Evolutionary conservation across 345 rosid species (phyloP), one percentile per base, ranked within the genome.

Genomic region (Acer campestre): DNA sequence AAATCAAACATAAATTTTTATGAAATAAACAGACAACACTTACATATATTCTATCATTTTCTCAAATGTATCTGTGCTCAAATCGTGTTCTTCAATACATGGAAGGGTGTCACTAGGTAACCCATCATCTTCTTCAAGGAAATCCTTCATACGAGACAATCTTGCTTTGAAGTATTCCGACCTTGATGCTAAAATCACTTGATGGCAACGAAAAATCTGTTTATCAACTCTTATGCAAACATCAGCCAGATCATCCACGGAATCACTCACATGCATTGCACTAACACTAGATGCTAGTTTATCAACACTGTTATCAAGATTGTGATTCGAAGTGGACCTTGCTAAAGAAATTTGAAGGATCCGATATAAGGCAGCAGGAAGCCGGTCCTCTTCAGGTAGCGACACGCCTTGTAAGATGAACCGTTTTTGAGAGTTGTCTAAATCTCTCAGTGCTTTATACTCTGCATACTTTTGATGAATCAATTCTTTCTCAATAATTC

Each of bases 111-210:
- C 81, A 75, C 80, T 71, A 6, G 77, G 80, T 51, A 86, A 76
- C 70, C 76, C 89, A 80, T 85, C 80, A 61, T 84, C 86, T 9
- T 88, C 91, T 82, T 88, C 93, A 74, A 82, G 76, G 63, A 92
- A 96, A 77, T 92, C 97, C 78, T 88, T 91, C 86, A 94, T 86
- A 29, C 86, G 91, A 53, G 93, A 89, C 80, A 94, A 71, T 76
- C 98, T 85, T 79, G 99, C 94, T 84, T 89, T 90, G 71, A 96
- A 96, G 81, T 96, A 96, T 84, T 96, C 98, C 22, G 99, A 96
- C 80, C 99, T 94, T 17, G 99, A 90, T 66, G 97, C 97, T 79
- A 96, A 86, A 82, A 96, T 84, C 76, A 94, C 98, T 87, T 94
- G 97, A 87, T 94, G 98, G 87, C 97, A 94, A 74, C 85, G 92